Evolutionary conservation across 2,329 filamentous ascomycete species (phyloP), one percentile per base, ranked within the genome.

Genomic region (Talaromyces verruculosus): DNA sequence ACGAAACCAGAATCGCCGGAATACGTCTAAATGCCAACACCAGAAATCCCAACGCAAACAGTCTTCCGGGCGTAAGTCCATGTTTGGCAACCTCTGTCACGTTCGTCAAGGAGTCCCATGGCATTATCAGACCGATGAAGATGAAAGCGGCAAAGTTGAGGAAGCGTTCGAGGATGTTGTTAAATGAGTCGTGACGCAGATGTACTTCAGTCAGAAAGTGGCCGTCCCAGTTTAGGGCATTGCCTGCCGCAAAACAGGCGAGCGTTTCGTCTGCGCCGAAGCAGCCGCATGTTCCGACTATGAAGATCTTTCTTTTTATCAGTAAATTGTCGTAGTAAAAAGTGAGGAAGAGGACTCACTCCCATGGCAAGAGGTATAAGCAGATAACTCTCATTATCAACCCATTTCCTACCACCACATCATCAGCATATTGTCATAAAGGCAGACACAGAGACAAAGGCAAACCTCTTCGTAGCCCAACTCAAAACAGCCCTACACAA

Each of bases 111-210:
- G 85, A 76, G 2, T 71, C 65, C 85, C 85, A 88, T 0, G 85
- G 86, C 62, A 88, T 79, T 57, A 83, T 79, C 5, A 80, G 79
- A 0, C 86, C 86, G 51, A 88, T 79, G 67, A 85, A 88, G 77
- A 87, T 84, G 73, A 88, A 88, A 22, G 84, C 85, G 7, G 82
- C 85, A 69, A 87, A 86, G 71, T 88, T 88, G 60, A 88, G 78
- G 0, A 88, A 72, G 0, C 86, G 82, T 61, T 88, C 85, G 13
- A 88, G 79, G 43, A 81, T 83, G 1, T 82, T 80, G 72, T 88
- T 88, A 69, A 88, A 85, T 57, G 87, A 85, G 65, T 88, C 87
- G 69, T 87, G 85, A 8, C 85, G 82, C 8, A 80, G 76, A 65
- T 86, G 79, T 0, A 83, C 80, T 72, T 88, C 86, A 4, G 78